Evolutionary conservation across 345 rosid species (phyloP), one percentile per base, ranked within the genome.

Genomic region (Dimocarpus longan): DNA sequence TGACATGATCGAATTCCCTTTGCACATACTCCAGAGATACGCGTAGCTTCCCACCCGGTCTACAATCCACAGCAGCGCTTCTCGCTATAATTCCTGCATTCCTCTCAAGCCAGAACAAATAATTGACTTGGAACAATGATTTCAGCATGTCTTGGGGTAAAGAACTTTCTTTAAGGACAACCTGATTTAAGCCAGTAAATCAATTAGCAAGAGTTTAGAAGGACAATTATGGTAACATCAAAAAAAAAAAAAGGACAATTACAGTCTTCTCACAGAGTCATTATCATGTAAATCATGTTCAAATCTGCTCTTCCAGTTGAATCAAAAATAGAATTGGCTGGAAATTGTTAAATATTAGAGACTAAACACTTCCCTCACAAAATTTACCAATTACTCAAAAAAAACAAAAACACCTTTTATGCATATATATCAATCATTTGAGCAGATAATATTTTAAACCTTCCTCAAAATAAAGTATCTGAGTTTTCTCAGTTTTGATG

Each of bases 81-180:
- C 84, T 82, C 73, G 94, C 85, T 83, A 84, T 82, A 26, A 96
- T 88, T 76, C 99, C 99, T 3, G 99, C 98, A 76, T 94, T 93
- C 80, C 85, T 90, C 87, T 94, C 99, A 81, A 96, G 80, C 99
- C 99, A 96, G 85, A 90, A 96, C 77, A 96, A 90, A 63, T 93
- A 96, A 78, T 86, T 93, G 54, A 91, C 99, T 80, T 96, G 98
- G 87, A 96, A 94, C 81, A 93, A 65, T 37, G 98, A 93, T 89
- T 92, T 94, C 50, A 96, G 97, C 99, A 94, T 91, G 88, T 91
- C 98, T 85, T 90, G 93, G 50, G 88, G 94, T 8, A 88, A 87
- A 65, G 88, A 79, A 79, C 84, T 90, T 85, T 96, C 95, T 82
- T 94, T 93, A 71, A 96, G 97, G 85, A 90, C 90, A 52, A 95